These are phyloP conservation scores for Boletus subluridellus DNA, from an alignment of 1,284 basidiomycete species.

Conservation along the genomic window DNA sequence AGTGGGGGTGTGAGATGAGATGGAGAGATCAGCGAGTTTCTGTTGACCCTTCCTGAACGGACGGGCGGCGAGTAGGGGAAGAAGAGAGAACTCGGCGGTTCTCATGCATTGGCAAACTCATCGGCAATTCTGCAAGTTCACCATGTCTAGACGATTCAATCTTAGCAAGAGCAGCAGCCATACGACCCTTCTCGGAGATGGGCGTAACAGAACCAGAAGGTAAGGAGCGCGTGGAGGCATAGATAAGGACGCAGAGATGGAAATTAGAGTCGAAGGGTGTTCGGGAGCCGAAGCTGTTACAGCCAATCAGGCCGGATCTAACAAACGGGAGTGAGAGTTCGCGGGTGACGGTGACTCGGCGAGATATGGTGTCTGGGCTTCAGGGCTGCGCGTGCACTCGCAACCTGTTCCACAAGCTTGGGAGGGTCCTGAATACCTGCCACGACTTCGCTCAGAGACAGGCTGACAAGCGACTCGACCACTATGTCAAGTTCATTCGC, in stretches of 20 bases:
- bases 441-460: constrained; percentile 32
- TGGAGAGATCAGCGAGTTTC: too few species aligned
- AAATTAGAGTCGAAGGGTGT: constrained; percentile 77
- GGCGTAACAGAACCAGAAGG: constrained; percentile 72
- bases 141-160: too few species aligned
- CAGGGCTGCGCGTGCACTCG: constrained; percentile 22
- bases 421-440: constrained; percentile 67
- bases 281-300: constrained; percentile 78
- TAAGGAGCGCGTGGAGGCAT: constrained; percentile 75
- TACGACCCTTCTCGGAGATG: constrained; percentile 36
- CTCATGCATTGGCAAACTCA: too few species aligned
- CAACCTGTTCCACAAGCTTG: constrained; percentile 63
- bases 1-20: too few species aligned
- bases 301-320: constrained; percentile 57
- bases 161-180: too few species aligned
- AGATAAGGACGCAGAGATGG: constrained; percentile 65
- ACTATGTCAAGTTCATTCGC: too few species aligned
- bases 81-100: too few species aligned
- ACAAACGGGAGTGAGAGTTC: constrained; percentile 58
- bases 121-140: too few species aligned
- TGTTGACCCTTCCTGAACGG: too few species aligned
- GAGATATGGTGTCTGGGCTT: too few species aligned
- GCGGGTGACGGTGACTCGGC: constrained; percentile 38
- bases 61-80: too few species aligned
- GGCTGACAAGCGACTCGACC: too few species aligned